Base-by-base conservation (phyloP, 169 alveolate species). In the Eimeria sp. region DNA sequence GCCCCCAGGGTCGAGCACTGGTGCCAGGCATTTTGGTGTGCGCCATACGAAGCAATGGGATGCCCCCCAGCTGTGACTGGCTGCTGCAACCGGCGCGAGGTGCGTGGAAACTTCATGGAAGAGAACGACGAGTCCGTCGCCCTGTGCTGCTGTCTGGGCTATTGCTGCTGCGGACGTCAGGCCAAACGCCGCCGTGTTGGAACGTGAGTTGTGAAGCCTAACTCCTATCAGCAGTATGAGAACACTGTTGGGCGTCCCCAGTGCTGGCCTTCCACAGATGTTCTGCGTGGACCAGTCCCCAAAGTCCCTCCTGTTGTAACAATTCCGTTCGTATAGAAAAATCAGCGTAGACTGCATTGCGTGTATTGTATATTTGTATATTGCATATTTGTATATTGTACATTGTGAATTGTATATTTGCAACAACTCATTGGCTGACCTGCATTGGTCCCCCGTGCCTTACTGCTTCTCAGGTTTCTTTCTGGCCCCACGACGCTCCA, bases 1-100 rank as follows among this genome's bases (percentile, higher is more conserved):
- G 7, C 73, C 61, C 10, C 16, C 61, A 93, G 89, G 94, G 96
- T 93, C n/a, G 96, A 93, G 93, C 83, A 61, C 78, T 93, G 96
- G 96, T 82, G 93, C 75, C 96, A 93, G 80, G 75, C 93, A 9
- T 80, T 47, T 76, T 93, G 96, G 93, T 93, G 96, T 43, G 96
- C 89, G 5, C 92, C 96, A 25, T 65, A 80, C 75, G 96, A 93
- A 54, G 96, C 89, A 45, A 67, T 93, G 87, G 88, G 96, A 1
- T 93, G 96, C 54, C 96, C 93, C 30, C 27, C 86, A 3, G 34
- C 67, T 18, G 93, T 83, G 18, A 93, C 94, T 25, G 84, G 96
- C 63, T 93, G 92, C 78, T 93, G 93, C 88, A 93, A 83, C 78
- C 57, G 93, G 40, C 72, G 88, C 16, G 93, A 93, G 45, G 82